Evolutionary conservation across 495 filamentous ascomycete species (phyloP), one percentile per base, ranked within the genome.

Genomic region (Penicillium dipodomyicola): DNA sequence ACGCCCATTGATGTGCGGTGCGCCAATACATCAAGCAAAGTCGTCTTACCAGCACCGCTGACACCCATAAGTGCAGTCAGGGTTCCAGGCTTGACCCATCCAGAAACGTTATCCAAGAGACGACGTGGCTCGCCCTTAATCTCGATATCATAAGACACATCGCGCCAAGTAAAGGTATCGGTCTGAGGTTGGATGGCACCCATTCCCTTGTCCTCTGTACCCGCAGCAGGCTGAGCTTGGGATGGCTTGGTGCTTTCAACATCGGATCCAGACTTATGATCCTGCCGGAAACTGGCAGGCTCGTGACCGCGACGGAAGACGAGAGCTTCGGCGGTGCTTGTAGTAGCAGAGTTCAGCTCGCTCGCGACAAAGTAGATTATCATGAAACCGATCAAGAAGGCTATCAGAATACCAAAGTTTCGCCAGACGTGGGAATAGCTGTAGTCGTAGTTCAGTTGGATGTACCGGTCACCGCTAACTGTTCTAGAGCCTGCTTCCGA

Each of bases 121-220:
- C 77, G 75, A 17, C 81, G 77, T 17, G 82, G 71, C 11, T 82
- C 80, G 12, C 73, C 79, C 51, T 85, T 78, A 62, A 81, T 80
- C n/a, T 82, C 79, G 35, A 90, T 85, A 23, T 82, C 81, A 57
- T 92, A 93, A 57, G 76, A 82, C 10, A 95, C 79, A 56, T 87
- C 78, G 58, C 86, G 81, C 87, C 87, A 93, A 5, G 86, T 89
- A 57, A 93, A 84, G 33, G 92, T 82, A 52, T 85, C 85, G 2
- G 65, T 65, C 42, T 77, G 74, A 49, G 61, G 58, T 40, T 75
- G 69, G 35, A 81, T 64, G 42, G 49, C 52, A 51, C 78, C 62
- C 17, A 82, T 56, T 11, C 70, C 71, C 12, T 74, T 52, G 25
- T 70, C 69, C 29, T 72, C 66, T 17, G 68, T 67, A 22, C 64